Evolutionary conservation across 2,329 filamentous ascomycete species (phyloP), one percentile per base, ranked within the genome.

Genomic region (Penicillium italicum): DNA sequence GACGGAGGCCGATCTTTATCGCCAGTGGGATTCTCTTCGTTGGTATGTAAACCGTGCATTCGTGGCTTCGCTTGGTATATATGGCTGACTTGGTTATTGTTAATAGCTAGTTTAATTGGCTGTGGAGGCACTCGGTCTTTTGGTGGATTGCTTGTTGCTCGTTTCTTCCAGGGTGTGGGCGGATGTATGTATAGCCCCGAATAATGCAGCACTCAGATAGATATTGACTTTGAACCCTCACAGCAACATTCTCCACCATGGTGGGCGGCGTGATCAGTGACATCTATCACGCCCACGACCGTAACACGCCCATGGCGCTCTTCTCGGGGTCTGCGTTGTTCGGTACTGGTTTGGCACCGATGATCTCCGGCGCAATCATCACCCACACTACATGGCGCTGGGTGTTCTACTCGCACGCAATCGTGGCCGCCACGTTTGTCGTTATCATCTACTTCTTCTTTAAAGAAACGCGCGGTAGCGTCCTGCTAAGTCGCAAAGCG

Each of bases 231-330:
- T 4, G 14, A 16, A 5, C 24, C 10, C 18, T 24, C 20, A 28
- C 24, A 76, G 74, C 70, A 33, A 85, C 82, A 0, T 96, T 95
- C 69, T 91, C 88, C 42, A 94, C 90, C 22, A 92, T 96, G 81
- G 88, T 96, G 0, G 92, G 92, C n/a, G 92, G 92, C 4, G 89
- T 97, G 4, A 87, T 97, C 38, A 88, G 88, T 48, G 92, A 97
- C 67, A 83, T 96, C 56, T 96, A 91, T 76, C 83, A 87, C 45
- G 85, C 89, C 10, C 77, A 89, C 56, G 86, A 89, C 42, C 81
- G 93, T 33, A 96, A 97, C 65, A 91, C 88, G 0, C 89, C 92
- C 0, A 96, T 97, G 93, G 87, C 90, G 0, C 70, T 96, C 0
- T 97, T 96, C 71, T 88, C 88, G n/a, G 90, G 88, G 0, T 79